Evolutionary conservation across 2,329 filamentous ascomycete genomes (phyloP).

Genomic region (Aspergillus quadricinctus): DNA sequence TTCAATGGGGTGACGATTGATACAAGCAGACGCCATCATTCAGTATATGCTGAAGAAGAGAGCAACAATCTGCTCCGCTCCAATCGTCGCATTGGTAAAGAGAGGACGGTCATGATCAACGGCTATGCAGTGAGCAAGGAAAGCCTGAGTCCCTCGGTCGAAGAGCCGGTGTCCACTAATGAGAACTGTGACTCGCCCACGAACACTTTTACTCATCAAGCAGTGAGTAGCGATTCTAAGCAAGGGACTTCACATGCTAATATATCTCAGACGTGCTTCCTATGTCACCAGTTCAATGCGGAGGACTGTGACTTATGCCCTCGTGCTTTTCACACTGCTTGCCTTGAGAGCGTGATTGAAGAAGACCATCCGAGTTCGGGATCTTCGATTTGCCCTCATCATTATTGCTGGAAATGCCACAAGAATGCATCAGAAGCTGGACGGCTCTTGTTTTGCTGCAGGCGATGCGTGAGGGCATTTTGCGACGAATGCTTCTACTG

Average conservation of each 20-base stretch:
- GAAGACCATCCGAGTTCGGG: conserved; percentile 20
- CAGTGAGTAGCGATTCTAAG: conserved; percentile 16
- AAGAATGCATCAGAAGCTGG: conserved; percentile 46
- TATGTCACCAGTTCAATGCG: conserved; percentile 2
- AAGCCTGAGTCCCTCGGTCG: conserved; percentile 44
- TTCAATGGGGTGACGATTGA: conserved; percentile 52
- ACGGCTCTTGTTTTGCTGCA: conserved; percentile 47
- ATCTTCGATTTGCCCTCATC: conserved; percentile 46
- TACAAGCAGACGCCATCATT: conserved; percentile 22
- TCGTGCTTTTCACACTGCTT: conserved; percentile 50
- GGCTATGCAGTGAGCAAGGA: conserved; percentile 56
- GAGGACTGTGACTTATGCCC: conserved; percentile 43
- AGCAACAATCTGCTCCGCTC: conserved; percentile 36
- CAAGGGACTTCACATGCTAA: conserved; percentile 1
- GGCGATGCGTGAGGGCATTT: conserved; percentile 52
- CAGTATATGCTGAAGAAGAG: conserved; percentile 30
- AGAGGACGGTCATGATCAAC: conserved; percentile 54
- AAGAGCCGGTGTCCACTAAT: conserved; percentile 34
- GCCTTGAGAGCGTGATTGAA: conserved; percentile 33
- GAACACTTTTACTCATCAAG: conserved; percentile 41
- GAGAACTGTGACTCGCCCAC: background rate
- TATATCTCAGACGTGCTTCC: conserved; percentile 12
- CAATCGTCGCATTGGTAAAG: conserved; percentile 52
- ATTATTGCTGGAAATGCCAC: conserved; percentile 51
- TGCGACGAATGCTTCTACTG: conserved; percentile 59